Evolutionary conservation across 78 protist species (phyloP).

Genomic region (Dictyostelium firmibasis): DNA sequence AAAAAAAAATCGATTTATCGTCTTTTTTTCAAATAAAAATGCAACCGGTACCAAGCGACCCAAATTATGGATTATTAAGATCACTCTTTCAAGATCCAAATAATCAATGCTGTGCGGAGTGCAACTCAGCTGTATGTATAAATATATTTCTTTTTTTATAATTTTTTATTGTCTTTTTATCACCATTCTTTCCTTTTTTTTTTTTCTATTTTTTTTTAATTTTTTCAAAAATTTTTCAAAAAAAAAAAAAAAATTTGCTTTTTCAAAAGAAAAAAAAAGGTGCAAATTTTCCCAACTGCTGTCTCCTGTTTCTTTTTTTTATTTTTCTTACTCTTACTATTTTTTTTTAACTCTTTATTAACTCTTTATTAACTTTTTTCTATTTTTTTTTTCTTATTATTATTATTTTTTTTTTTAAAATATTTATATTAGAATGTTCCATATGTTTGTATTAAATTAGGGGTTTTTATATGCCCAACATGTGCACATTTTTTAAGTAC

Average conservation of each 20-base stretch:
- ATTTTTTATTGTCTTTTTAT: background rate
- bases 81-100: slow-evolving; percentile 44
- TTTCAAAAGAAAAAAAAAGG: background rate
- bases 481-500: slow-evolving; percentile 57
- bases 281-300: background rate
- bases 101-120: slow-evolving; percentile 58
- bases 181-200: background rate
- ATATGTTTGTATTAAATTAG: slow-evolving; percentile 65
- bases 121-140: slow-evolving; percentile 48
- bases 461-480: slow-evolving; percentile 71
- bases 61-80: slow-evolving; percentile 10
- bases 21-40: background rate
- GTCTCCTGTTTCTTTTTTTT: background rate
- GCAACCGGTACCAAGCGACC: slow-evolving; percentile 42
- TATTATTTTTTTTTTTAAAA: background rate
- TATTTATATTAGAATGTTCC: slow-evolving; percentile 57
- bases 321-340: background rate
- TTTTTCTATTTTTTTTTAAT: background rate
- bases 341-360: too few relatives aligned
- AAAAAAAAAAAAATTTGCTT: background rate
- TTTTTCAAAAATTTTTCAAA: too few relatives aligned
- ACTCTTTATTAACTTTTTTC: background rate
- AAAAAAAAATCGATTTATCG: background rate
- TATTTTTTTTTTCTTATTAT: too few relatives aligned
- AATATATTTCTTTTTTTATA: too few relatives aligned